Percentiles rank a stretch among this genome's conserved stretches.
Conservation (phyloP, 2,329 filamentous ascomycete genomes). For the Chaetomium sp. region DNA sequence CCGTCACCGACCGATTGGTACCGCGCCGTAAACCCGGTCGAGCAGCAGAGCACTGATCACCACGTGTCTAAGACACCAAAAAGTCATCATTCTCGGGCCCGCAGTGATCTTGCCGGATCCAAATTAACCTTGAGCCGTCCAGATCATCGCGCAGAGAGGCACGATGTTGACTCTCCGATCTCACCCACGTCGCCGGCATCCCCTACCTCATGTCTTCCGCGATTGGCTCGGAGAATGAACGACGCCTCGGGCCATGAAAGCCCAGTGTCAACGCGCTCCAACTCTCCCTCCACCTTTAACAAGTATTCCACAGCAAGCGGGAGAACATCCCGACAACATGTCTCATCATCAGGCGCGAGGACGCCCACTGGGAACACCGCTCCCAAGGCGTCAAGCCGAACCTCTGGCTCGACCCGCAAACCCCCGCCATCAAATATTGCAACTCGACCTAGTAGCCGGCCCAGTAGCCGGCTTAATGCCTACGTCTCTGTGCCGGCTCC, state of each 20-base stretch:
- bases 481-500: slow-evolving; percentile 71
- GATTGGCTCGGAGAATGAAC: slow-evolving; percentile 45
- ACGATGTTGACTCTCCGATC: slow-evolving; percentile 32
- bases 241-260: slow-evolving; percentile 52
- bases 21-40: slow-evolving; percentile 42
- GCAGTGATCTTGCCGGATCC: slow-evolving; percentile 57
- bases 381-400: slow-evolving; percentile 49
- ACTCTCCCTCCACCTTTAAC: slow-evolving; percentile 54
- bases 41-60: slow-evolving; percentile 32
- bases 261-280: slow-evolving; percentile 57
- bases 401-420: slow-evolving; percentile 41
- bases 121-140: slow-evolving; percentile 33
- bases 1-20: slow-evolving; percentile 71
- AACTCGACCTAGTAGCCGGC: slow-evolving; percentile 52
- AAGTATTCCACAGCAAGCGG: slow-evolving; percentile 49
- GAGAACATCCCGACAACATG: slow-evolving; percentile 43
- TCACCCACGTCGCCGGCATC: slow-evolving; percentile 34
- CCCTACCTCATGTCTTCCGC: slow-evolving; percentile 43
- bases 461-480: slow-evolving; percentile 65
- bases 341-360: slow-evolving; percentile 43
- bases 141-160: slow-evolving; percentile 21
- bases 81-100: slow-evolving; percentile 51
- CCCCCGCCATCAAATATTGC: slow-evolving; percentile 45
- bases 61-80: slow-evolving; percentile 41
- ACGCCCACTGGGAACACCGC: slow-evolving; percentile 42